Base-by-base conservation (phyloP, 495 filamentous ascomycete species). In the Xylaria telfairii region DNA sequence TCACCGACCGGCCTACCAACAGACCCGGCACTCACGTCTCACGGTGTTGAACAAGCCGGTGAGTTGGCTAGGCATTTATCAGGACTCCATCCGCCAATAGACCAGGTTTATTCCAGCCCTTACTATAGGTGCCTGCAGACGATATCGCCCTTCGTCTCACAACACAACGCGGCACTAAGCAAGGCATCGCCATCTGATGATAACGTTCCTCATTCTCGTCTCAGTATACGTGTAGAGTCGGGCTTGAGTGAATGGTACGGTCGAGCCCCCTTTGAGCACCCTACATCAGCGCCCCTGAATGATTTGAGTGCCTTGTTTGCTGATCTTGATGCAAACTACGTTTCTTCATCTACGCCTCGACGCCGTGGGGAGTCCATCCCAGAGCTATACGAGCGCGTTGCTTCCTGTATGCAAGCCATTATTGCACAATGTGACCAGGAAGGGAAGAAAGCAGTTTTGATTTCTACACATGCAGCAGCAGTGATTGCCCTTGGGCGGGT, bases 111-210 rank as follows among this genome's bases (percentile, higher is more conserved):
- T 83, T 90, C 86, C 17, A 93, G 90, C 71, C 93, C 94, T 17
- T 98, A 95, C 76, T 98, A 97, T 80, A 89, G 96, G 65, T 99
- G 96, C 78, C 82, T 98, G 24, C 93, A 98, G 80, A 98, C 96
- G 0, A 87, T 98, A 51, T 81, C 82, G 46, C 94, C 95, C 0
- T 87, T 88, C 28, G 86, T 92, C 13, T 69, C 71, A 47, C 66
- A 30, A 37, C 68, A 62, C 57, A 65, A 72, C 21, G 61, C 67
- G 19, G 46, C 42, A 21, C 59, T 12, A 68, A 49, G 49, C 57
- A 65, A 26, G 15, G 24, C 51, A 47, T 73, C 62, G 49, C 21
- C 46, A 19, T 67, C 69, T 39, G 67, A 72, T 15, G 68, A 68
- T 69, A 73, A 70, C 67, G 66, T 67, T 28, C 57, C 26, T 44